Base-by-base conservation (phyloP, 2,329 filamentous ascomycete species). In the Arthrobotrys sphaeroides region DNA sequence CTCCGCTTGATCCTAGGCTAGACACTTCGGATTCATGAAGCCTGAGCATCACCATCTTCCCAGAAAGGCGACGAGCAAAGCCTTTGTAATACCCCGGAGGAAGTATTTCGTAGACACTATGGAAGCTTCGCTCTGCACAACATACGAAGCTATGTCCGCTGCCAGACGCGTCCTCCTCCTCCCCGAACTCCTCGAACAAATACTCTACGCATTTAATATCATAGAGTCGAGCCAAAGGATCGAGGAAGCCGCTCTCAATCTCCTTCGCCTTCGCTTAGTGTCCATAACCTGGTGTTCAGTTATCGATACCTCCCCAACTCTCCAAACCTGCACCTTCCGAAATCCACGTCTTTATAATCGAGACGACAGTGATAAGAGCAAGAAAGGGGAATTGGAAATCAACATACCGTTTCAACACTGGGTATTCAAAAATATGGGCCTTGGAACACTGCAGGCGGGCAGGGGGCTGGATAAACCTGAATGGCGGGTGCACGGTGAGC, bases 121-220 rank as follows among this genome's bases (percentile, higher is more conserved):
- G 16, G 13, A 43, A 5, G 13, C 13, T 13, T 5, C n/a, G n/a
- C 12, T n/a, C 12, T 20, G 16, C 2, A 10, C 12, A 43, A 9
- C 1, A 5, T 33, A 43, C 12, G 13, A 43, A n/a, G n/a, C 24
- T 24, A 60, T 31, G 26, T 4, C 26, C 13, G 24, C 43, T 5
- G 20, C 33, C 12, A 10, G 18, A 16, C 66, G 38, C 2, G 43
- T 62, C 18, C 36, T 70, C 12, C 20, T 31, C 45, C 28, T 55
- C 66, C 66, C 57, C 9, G 66, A 70, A n/a, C 66, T 62, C 5
- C 66, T 70, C 45, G 33, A 45, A 18, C 24, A 33, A 12, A 70
- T 70, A n/a, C 31, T 70, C 24, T 9, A 47, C 9, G 24, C 45
- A 28, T 24, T 13, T 22, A 1, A 33, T 24, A 16, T n/a, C 43